Percentiles rank a stretch among this genome's conserved stretches.
Evolutionary conservation across 306 rosid species (phyloP).

Genomic region (Prunus kanzakura): DNA sequence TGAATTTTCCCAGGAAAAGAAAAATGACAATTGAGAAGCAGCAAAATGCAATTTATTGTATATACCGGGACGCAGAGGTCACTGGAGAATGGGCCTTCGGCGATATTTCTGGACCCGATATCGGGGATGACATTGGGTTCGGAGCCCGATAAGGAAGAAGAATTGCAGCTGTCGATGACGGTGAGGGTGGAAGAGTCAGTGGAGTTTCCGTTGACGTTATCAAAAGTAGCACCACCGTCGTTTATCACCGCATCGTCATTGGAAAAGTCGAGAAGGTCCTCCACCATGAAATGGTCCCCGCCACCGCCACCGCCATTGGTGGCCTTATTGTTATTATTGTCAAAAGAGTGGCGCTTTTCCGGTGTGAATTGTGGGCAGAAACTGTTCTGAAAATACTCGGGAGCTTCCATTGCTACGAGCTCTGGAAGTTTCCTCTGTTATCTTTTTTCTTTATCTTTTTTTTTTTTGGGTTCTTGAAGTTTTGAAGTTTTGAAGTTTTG

Average conservation of each 20-base stretch:
- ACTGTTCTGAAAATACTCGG: slow-evolving; percentile 42
- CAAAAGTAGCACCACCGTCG: slow-evolving; percentile 23
- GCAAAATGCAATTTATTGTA: neutral
- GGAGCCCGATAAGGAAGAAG: slow-evolving; percentile 42
- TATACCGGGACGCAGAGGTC: slow-evolving; percentile 81
- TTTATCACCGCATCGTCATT: slow-evolving; percentile 35
- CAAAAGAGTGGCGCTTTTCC: slow-evolving; percentile 29
- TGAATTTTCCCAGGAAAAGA: neutral
- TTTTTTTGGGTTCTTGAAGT: neutral
- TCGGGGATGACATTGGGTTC: slow-evolving; percentile 32
- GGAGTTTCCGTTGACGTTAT: slow-evolving; percentile 41
- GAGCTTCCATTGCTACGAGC: slow-evolving; percentile 54
- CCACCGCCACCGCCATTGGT: neutral
- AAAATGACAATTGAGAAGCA: too few relatives aligned
- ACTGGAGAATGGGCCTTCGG: slow-evolving; percentile 51
- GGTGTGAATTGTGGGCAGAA: slow-evolving; percentile 47
- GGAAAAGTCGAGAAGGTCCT: slow-evolving; percentile 85
- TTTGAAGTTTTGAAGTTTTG: neutral
- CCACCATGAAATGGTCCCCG: slow-evolving; percentile 64
- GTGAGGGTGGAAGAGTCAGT: slow-evolving; percentile 44
- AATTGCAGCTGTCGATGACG: slow-evolving; percentile 49
- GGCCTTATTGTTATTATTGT: neutral
- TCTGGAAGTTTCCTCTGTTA: neutral
- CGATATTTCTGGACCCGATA: slow-evolving; percentile 29
- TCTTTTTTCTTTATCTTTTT: neutral